Conservation (phyloP, 1,139 yeast species). For the Hyphopichia burtonii region DNA sequence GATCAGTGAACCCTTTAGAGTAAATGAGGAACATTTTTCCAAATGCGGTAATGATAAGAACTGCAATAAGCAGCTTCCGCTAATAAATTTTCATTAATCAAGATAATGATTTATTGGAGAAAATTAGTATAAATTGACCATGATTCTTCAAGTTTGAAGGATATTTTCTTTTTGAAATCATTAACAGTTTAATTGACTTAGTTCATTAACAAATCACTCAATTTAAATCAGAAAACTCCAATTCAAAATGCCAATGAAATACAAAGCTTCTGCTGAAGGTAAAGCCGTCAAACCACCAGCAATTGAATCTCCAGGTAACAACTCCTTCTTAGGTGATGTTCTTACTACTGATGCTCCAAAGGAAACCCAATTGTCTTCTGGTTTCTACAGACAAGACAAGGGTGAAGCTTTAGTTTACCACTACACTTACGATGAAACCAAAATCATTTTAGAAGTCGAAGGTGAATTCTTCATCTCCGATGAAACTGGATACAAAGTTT, state of each 20-base stretch:
- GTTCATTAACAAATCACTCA: neutral
- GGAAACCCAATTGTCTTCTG: conserved; percentile 60
- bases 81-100: no score
- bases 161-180: neutral
- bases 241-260: conserved; percentile 56
- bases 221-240: neutral
- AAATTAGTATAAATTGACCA: no score
- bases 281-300: conserved; percentile 55
- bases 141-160: neutral
- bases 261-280: conserved; percentile 54
- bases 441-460: conserved; percentile 61
- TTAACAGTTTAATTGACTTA: neutral
- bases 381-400: conserved; percentile 65
- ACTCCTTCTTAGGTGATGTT: conserved; percentile 66
- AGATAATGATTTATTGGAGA: no score
- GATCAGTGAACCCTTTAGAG: neutral
- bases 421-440: conserved; percentile 70
- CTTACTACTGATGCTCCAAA: conserved; percentile 58
- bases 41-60: neutral
- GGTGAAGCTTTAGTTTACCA: conserved; percentile 66
- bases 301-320: conserved; percentile 57
- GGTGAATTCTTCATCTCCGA: conserved; percentile 63
- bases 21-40: neutral
- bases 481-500: conserved; percentile 58
- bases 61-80: neutral